Percentiles rank a stretch among this genome's conserved stretches.
Conservation (phyloP, 768 basidiomycete species). For the Serendipita sp. region DNA sequence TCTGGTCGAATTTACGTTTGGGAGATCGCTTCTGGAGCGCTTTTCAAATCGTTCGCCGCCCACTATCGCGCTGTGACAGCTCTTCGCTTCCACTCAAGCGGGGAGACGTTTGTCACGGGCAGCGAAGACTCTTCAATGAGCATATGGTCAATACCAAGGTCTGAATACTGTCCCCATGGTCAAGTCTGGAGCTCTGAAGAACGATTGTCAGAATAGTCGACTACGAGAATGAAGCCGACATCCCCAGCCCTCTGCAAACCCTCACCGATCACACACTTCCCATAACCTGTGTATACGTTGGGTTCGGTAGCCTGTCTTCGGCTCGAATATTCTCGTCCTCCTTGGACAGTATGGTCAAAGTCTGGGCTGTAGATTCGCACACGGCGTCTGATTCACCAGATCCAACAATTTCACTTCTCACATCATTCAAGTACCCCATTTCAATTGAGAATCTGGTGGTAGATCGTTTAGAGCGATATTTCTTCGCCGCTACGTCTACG, state of each 20-base stretch:
- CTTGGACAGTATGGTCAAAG: slow-evolving; percentile 84
- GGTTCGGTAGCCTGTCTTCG: slow-evolving; percentile 61
- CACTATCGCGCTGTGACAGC: slow-evolving; percentile 85
- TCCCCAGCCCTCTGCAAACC: slow-evolving; percentile 60
- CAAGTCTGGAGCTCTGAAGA: background rate
- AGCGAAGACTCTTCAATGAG: slow-evolving; percentile 81
- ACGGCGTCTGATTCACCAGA: background rate
- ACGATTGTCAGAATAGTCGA: slow-evolving; percentile 46
- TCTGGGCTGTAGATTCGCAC: slow-evolving; percentile 18
- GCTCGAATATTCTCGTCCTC: slow-evolving; percentile 70
- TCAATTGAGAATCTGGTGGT: slow-evolving; percentile 55
- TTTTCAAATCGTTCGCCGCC: slow-evolving; percentile 85
- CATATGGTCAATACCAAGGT: slow-evolving; percentile 86
- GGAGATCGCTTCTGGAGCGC: slow-evolving; percentile 93
- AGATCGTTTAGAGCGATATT: slow-evolving; percentile 74
- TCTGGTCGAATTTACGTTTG: slow-evolving; percentile 88
- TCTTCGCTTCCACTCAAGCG: slow-evolving; percentile 71
- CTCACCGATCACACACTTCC: slow-evolving; percentile 88
- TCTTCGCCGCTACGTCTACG: slow-evolving; percentile 69
- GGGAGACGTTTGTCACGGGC: slow-evolving; percentile 63
- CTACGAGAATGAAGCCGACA: slow-evolving; percentile 55
- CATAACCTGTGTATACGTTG: slow-evolving; percentile 66
- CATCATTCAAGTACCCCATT: slow-evolving; percentile 77
- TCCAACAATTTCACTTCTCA: slow-evolving; percentile 46
- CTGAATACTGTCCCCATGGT: slow-evolving; percentile 12